Conservation (phyloP, 257 asterid genomes). For the Handroanthus guayacan region DNA sequence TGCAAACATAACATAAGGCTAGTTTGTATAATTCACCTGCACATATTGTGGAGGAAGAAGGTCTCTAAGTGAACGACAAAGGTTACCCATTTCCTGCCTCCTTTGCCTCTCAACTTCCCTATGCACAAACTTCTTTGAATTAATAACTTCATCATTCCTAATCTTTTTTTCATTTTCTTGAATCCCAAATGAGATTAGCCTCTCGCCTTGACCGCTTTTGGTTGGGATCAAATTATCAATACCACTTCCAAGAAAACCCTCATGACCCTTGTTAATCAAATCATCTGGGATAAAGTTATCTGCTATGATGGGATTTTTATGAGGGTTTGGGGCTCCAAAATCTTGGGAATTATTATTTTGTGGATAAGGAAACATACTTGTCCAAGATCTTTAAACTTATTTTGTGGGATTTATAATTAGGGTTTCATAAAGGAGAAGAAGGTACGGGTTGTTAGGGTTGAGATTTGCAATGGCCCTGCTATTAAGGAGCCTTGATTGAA, state of each 20-base stretch:
- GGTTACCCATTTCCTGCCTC: slow-evolving; percentile 58
- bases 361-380: background rate
- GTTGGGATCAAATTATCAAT: background rate
- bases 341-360: background rate
- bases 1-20: background rate
- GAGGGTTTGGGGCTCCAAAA: background rate
- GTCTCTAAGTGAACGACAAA: slow-evolving; percentile 43
- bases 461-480: slow-evolving; percentile 8
- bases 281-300: background rate
- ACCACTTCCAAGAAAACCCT: background rate
- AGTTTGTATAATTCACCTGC: slow-evolving; percentile 37
- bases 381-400: background rate
- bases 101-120: slow-evolving; percentile 52
- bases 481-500: background rate
- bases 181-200: background rate
- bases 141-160: background rate
- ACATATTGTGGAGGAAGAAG: slow-evolving; percentile 48
- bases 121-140: slow-evolving; percentile 34
- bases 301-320: background rate
- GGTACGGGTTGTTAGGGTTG: slow-evolving; percentile 17
- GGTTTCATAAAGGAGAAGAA: background rate
- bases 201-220: background rate
- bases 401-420: background rate
- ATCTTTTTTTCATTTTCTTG: background rate
- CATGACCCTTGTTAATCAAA: background rate